Evolutionary conservation across 805 yeast genomes (phyloP).

Genomic region (Zygosaccharomyces lentus): DNA sequence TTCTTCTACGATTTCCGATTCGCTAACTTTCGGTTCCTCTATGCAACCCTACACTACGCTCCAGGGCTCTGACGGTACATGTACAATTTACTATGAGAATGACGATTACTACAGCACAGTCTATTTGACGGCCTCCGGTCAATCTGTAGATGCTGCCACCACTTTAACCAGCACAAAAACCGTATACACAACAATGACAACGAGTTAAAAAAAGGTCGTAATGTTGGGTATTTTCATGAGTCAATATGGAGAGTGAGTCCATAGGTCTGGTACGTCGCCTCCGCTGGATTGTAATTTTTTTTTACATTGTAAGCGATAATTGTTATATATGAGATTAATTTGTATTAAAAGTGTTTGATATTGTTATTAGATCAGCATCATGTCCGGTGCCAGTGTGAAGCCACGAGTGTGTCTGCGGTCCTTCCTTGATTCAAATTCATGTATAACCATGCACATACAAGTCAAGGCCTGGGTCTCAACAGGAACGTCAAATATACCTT

Average conservation of each 20-base stretch:
- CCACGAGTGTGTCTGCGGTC: slow-evolving; percentile 21
- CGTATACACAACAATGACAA: slow-evolving; percentile 23
- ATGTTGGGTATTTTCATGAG: slow-evolving; percentile 1
- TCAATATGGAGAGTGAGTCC: neutral
- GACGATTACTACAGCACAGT: slow-evolving; percentile 32
- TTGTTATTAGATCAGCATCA: slow-evolving; percentile 5
- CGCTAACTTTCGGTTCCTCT: slow-evolving; percentile 9
- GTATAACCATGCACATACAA: slow-evolving; percentile 34
- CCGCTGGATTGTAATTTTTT: slow-evolving; percentile 1
- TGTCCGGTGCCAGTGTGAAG: slow-evolving; percentile 5
- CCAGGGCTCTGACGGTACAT: slow-evolving; percentile 22
- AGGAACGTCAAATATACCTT: slow-evolving; percentile 22
- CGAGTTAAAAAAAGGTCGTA: neutral
- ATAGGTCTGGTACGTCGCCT: neutral
- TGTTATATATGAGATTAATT: neutral
- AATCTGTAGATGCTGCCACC: slow-evolving; percentile 35
- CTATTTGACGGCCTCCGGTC: slow-evolving; percentile 27
- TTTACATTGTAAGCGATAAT: neutral
- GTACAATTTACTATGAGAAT: slow-evolving; percentile 25
- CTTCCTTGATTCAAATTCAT: slow-evolving; percentile 33
- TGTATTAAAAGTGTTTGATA: neutral
- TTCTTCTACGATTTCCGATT: slow-evolving; percentile 13
- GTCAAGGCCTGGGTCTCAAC: slow-evolving; percentile 29
- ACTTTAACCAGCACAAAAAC: slow-evolving; percentile 33
- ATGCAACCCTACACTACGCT: slow-evolving; percentile 13